phyloP scores from a whole-genome alignment of 331 rosid genomes.

The Arachis monticola region DNA sequence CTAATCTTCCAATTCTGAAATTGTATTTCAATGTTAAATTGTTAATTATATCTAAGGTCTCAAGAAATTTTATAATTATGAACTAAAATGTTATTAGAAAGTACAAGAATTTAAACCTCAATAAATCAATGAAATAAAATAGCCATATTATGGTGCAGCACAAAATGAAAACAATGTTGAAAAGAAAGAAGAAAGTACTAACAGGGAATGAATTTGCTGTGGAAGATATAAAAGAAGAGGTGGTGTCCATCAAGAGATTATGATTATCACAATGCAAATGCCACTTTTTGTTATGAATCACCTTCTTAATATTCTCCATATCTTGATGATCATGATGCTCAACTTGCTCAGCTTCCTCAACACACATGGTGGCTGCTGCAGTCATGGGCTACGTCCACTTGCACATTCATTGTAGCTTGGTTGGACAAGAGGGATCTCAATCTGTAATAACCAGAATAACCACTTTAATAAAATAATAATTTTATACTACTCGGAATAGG shows the following conservation, averaged over 20 bases:
- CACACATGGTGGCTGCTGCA: constrained; percentile 63
- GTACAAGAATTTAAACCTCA: constrained; percentile 4
- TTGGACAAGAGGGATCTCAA: no score
- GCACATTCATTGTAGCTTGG: constrained; percentile 23
- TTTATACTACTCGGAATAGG: no score
- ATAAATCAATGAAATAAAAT: neutral
- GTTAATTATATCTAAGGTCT: neutral
- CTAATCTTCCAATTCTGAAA: constrained; percentile 8
- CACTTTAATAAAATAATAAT: no score
- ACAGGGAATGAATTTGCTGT: constrained; percentile 65
- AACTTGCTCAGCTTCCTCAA: constrained; percentile 66
- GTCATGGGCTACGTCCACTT: constrained; percentile 25
- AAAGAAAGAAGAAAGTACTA: constrained; percentile 13
- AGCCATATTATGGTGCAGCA: constrained; percentile 1
- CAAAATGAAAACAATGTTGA: no score
- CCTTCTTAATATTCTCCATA: constrained; percentile 44
- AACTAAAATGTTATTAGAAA: neutral
- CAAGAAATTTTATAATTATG: neutral
- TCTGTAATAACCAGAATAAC: no score
- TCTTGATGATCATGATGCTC: constrained; percentile 37
- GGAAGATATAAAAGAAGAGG: constrained; percentile 49
- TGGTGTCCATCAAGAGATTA: constrained; percentile 53
- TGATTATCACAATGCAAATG: constrained; percentile 69
- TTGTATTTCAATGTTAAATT: no score
- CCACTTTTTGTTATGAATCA: constrained; percentile 50